Evolutionary conservation across 2,329 filamentous ascomycete species (phyloP), one percentile per base, ranked within the genome.

Genomic region (Paracorniculantispora psalliotae): DNA sequence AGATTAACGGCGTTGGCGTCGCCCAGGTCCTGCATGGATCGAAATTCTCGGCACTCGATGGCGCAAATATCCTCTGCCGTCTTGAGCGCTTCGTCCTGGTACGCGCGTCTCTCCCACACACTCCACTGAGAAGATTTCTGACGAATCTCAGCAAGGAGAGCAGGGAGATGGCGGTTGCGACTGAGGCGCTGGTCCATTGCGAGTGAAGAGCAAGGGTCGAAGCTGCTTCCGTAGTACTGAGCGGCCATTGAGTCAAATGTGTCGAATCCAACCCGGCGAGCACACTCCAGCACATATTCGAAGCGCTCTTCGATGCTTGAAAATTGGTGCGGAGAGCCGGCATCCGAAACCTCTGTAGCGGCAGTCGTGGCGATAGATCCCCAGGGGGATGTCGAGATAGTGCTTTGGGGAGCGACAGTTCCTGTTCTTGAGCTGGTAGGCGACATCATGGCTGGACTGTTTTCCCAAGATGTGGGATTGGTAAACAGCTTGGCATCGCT

Each of bases 71-170:
- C 54, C 44, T 67, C 63, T 30, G 64, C 64, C 2, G 64, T 64
- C 35, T 65, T 65, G 19, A 69, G 59, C n/a, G 69, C 63, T 48
- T 69, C 67, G 4, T 69, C 66, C 7, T 67, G 62, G 46, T 70
- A 68, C 1, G 64, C 67, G 8, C 61, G 60, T 15, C 67, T 62
- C 59, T 67, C 65, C 69, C 64, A 67, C 3, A 55, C 50, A n/a
- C 63, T 66, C 67, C 63, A 68, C 33, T 59, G 57, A 17, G 33
- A 15, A 12, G 61, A 57, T 19, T 57, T 50, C 26, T 59, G 56
- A 5, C 54, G 57, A 21, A 61, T 49, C 15, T 63, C 60, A 10
- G 59, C 48, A 6, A 63, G 21, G 1, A 63, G 44, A 23, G 60
- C 54, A 8, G 62, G 62, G 4, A 63, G 52, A 17, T 61, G 55